Percentiles rank a stretch among this genome's conserved stretches.
Conservation (phyloP, 805 yeast species). For the Candida argentea region DNA sequence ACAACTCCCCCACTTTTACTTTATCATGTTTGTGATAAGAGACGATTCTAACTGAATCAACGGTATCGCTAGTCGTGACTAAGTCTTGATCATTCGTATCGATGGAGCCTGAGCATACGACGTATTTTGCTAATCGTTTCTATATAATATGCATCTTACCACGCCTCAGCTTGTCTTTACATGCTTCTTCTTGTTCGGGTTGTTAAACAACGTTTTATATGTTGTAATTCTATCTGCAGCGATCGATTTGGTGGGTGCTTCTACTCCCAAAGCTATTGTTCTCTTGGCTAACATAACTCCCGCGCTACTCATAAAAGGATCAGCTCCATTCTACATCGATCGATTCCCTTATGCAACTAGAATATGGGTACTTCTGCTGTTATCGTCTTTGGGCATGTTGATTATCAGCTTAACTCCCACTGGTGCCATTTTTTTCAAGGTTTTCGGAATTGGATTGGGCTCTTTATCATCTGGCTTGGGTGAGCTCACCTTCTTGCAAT, state of each 20-base stretch:
- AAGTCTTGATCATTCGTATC: no score
- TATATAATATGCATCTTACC: no score
- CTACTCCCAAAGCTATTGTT: conserved; percentile 77
- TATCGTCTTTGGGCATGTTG: conserved; percentile 70
- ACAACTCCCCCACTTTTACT: no score
- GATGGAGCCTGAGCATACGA: no score
- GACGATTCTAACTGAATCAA: no score
- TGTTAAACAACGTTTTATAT: conserved; percentile 79
- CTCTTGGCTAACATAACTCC: conserved; percentile 83
- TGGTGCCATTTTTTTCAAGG: conserved; percentile 24
- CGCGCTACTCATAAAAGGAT: conserved; percentile 56
- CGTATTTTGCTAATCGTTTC: no score
- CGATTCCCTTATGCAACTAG: conserved; percentile 47
- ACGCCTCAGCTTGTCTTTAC: conserved; percentile 33
- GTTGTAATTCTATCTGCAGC: conserved; percentile 92
- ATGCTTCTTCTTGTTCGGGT: conserved; percentile 75
- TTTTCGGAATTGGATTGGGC: conserved; percentile 70
- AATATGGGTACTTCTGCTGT: conserved; percentile 40
- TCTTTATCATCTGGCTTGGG: conserved; percentile 85
- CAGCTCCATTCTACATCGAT: conserved; percentile 76
- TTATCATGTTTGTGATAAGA: no score
- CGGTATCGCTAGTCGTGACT: no score
- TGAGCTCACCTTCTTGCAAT: conserved; percentile 76
- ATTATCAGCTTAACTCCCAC: conserved; percentile 38
- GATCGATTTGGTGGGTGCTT: conserved; percentile 76